Percentiles rank a stretch among this genome's conserved stretches.
Evolutionary conservation across 164 flowering plant species (phyloP).

Genomic region (Chloranthus sessilifolius): DNA sequence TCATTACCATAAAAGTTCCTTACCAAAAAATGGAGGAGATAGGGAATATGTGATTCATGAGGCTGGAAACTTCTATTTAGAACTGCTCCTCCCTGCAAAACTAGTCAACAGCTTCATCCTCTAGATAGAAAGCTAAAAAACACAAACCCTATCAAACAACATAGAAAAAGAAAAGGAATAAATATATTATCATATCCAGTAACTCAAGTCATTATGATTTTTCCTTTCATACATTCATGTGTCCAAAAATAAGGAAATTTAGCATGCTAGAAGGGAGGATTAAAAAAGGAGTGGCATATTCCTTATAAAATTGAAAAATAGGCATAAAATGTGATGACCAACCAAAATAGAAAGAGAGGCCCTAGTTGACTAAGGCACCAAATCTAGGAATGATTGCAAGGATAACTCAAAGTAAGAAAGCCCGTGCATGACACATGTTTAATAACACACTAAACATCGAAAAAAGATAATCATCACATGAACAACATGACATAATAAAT

Average conservation of each 20-base stretch:
- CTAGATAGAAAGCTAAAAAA: conserved; percentile 3
- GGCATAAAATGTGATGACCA: too few relatives aligned
- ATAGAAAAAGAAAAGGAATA: neutral
- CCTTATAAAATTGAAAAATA: too few relatives aligned
- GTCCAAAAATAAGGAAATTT: neutral
- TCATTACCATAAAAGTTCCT: conserved; percentile 7
- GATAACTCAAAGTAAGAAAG: too few relatives aligned
- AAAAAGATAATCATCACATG: too few relatives aligned
- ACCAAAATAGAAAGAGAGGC: too few relatives aligned
- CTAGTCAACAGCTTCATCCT: conserved; percentile 9
- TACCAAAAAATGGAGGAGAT: conserved; percentile 92
- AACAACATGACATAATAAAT: too few relatives aligned
- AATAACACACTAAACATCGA: too few relatives aligned
- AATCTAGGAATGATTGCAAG: too few relatives aligned
- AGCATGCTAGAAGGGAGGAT: neutral
- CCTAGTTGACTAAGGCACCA: too few relatives aligned
- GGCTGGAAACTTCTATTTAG: conserved; percentile 77
- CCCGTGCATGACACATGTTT: too few relatives aligned
- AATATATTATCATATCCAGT: too few relatives aligned
- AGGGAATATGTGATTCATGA: conserved; percentile 94
- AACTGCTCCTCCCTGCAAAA: conserved; percentile 77
- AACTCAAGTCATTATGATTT: neutral
- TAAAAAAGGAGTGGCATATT: too few relatives aligned
- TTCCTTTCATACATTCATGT: neutral
- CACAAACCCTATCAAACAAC: neutral